phyloP scores from a whole-genome alignment of 106 monocot species.

The Dendrobium huoshanense region DNA sequence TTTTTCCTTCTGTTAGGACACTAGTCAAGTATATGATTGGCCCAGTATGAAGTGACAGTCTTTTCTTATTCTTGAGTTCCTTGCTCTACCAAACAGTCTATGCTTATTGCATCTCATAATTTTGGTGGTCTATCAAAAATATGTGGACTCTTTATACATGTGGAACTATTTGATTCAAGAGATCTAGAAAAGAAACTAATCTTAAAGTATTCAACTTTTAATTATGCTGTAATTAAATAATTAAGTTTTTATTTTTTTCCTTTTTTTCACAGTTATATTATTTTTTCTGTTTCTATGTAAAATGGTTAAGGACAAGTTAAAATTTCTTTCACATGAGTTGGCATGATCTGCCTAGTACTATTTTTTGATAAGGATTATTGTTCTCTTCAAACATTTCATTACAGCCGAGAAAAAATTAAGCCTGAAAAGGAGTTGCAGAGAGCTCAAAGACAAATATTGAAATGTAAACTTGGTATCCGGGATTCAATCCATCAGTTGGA shows the following conservation, averaged over 20 bases:
- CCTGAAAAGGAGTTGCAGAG: slow-evolving; percentile 85
- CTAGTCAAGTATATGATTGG: background rate
- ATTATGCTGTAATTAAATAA: background rate
- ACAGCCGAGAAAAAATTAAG: slow-evolving; percentile 79
- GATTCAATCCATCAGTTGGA: slow-evolving; percentile 66
- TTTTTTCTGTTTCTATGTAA: background rate
- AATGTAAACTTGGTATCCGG: slow-evolving; percentile 80
- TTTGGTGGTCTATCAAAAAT: background rate
- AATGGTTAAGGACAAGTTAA: slow-evolving; percentile 1
- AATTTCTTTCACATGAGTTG: background rate
- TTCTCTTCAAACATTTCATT: background rate
- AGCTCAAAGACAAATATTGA: slow-evolving; percentile 67
- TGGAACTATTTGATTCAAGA: background rate
- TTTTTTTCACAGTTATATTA: background rate
- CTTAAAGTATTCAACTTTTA: background rate
- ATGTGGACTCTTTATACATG: background rate
- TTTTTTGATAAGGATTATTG: slow-evolving; percentile 5
- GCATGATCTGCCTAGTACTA: background rate
- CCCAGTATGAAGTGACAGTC: background rate
- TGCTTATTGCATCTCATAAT: background rate
- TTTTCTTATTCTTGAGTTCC: background rate
- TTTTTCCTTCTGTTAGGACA: background rate
- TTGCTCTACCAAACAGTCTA: background rate
- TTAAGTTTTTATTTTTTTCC: slow-evolving; percentile 1
- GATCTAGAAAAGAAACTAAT: background rate